phyloP scores from a whole-genome alignment of 176 grass and related monocot species.

The Pontederia paniculata region DNA sequence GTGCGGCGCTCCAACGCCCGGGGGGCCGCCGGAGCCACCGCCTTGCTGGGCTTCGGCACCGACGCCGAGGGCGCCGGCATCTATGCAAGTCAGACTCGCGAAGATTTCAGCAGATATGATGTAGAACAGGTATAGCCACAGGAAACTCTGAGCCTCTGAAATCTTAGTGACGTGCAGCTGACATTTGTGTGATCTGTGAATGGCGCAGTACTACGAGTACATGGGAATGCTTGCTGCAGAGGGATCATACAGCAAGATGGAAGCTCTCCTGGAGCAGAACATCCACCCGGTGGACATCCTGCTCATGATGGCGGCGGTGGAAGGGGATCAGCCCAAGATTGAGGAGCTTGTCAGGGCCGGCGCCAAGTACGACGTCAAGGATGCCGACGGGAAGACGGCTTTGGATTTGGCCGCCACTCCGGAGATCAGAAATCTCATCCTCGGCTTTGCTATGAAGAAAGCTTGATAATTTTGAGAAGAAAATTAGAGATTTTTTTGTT shows the following conservation, averaged over 20 bases:
- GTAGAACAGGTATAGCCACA: constrained; percentile 5
- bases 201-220: not conserved
- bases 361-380: not conserved
- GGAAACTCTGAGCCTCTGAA: not conserved
- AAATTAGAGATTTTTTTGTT: too few species aligned
- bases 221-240: not conserved
- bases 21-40: not conserved
- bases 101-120: constrained; percentile 9
- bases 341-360: constrained; percentile 1
- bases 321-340: not conserved
- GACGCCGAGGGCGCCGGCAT: constrained; percentile 17
- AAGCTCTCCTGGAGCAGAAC: not conserved
- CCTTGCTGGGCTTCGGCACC: constrained; percentile 11
- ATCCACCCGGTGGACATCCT: not conserved
- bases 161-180: not conserved
- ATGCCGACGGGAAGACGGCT: not conserved
- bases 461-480: not conserved
- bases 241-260: not conserved
- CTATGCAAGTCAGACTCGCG: constrained; percentile 1
- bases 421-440: not conserved
- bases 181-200: not conserved
- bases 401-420: not conserved
- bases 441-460: not conserved
- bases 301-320: not conserved
- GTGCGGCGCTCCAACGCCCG: not conserved